Percentiles rank a stretch among this genome's conserved stretches.
phyloP scores from a whole-genome alignment of 805 yeast species.

The Starmerella davenportii region DNA sequence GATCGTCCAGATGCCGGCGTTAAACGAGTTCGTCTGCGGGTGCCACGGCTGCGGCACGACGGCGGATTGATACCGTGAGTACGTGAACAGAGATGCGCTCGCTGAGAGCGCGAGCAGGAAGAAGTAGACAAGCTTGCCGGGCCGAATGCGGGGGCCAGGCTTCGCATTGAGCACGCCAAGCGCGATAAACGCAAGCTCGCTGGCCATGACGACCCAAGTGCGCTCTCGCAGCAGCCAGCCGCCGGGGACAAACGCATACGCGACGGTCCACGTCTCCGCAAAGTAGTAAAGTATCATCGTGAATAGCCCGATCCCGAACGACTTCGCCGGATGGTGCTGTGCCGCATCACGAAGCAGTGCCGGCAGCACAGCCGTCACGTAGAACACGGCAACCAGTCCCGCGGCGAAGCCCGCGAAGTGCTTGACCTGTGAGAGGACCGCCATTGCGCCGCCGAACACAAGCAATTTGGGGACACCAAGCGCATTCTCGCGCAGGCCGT shows the following conservation, averaged over 20 bases:
- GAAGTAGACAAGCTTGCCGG: slow-evolving; percentile 21
- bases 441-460: slow-evolving; percentile 34
- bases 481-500: slow-evolving; percentile 25
- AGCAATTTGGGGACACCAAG: slow-evolving; percentile 24
- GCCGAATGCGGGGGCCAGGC: neutral
- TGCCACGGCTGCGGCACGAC: slow-evolving; percentile 49
- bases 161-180: slow-evolving; percentile 31
- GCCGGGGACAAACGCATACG: slow-evolving; percentile 95
- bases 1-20: slow-evolving; percentile 96
- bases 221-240: slow-evolving; percentile 80
- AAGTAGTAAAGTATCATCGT: slow-evolving; percentile 42
- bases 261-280: slow-evolving; percentile 92
- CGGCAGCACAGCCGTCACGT: slow-evolving; percentile 45
- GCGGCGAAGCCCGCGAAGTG: slow-evolving; percentile 68
- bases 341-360: slow-evolving; percentile 41
- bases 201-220: slow-evolving; percentile 51
- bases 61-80: slow-evolving; percentile 35
- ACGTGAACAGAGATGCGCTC: slow-evolving; percentile 32
- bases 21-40: slow-evolving; percentile 49
- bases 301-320: slow-evolving; percentile 26
- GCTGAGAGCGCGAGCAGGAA: slow-evolving; percentile 24
- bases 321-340: slow-evolving; percentile 34
- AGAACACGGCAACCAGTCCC: slow-evolving; percentile 42
- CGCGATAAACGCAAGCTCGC: slow-evolving; percentile 36
- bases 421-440: slow-evolving; percentile 31